Conservation (phyloP, 2,329 filamentous ascomycete species). For the Cladophialophora carrionii region DNA sequence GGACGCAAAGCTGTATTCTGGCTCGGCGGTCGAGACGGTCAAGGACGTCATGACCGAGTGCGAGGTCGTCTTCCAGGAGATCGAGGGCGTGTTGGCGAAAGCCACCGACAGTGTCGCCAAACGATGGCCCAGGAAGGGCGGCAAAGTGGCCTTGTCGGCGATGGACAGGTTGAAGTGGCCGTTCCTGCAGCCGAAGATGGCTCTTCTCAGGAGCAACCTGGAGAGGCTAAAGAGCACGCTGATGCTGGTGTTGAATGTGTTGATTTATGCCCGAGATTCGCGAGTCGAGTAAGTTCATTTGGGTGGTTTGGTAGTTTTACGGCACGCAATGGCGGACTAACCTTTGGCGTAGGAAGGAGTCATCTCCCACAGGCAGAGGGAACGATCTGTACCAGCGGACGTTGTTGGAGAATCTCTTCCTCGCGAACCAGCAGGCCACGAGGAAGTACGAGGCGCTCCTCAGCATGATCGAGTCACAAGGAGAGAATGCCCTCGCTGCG, state of each 20-base stretch:
- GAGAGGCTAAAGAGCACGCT: constrained; percentile 43
- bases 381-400: constrained; percentile 12
- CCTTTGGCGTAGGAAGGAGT: background rate
- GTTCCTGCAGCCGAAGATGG: constrained; percentile 38
- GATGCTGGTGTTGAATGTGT: constrained; percentile 41
- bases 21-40: constrained; percentile 29
- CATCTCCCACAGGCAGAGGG: background rate
- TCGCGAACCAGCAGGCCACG: constrained; percentile 21
- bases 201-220: constrained; percentile 40
- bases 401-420: constrained; percentile 20
- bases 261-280: constrained; percentile 41
- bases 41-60: constrained; percentile 38
- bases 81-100: constrained; percentile 34
- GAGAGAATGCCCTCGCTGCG: background rate
- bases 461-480: constrained; percentile 4
- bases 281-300: constrained; percentile 14
- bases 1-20: constrained; percentile 36
- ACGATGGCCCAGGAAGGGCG: constrained; percentile 15
- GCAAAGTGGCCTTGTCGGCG: constrained; percentile 17
- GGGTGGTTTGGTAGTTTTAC: background rate
- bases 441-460: constrained; percentile 18
- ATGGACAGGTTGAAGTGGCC: constrained; percentile 35
- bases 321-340: background rate
- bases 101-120: constrained; percentile 17
- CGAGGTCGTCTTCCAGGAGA: constrained; percentile 38